Percentiles rank a stretch among this genome's conserved stretches.
Conservation (phyloP, 352 stramenopile genomes). For the Phytophthora megakarya region DNA sequence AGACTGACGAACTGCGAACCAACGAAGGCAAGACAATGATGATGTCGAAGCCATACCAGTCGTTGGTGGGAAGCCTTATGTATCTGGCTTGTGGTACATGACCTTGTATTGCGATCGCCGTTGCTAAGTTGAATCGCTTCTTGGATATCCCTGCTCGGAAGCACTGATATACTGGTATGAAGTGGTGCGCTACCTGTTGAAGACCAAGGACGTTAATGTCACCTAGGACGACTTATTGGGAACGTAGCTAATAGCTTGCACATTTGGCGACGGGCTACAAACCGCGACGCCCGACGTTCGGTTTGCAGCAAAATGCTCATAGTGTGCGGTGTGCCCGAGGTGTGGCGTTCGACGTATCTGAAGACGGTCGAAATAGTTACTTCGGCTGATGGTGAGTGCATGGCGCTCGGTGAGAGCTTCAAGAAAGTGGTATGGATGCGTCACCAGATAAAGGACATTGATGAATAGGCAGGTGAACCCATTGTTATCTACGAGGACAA, state of each 20-base stretch:
- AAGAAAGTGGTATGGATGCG: slow-evolving; percentile 31
- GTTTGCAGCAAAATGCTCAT: slow-evolving; percentile 20
- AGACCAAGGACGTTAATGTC: slow-evolving; percentile 22
- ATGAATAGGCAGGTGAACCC: not conserved
- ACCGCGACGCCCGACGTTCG: slow-evolving; percentile 23
- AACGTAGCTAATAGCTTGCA: slow-evolving; percentile 11
- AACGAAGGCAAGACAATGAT: too few relatives aligned
- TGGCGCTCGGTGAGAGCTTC: slow-evolving; percentile 25
- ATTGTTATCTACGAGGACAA: slow-evolving; percentile 34
- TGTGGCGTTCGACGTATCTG: slow-evolving; percentile 24
- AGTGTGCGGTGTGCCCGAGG: slow-evolving; percentile 19
- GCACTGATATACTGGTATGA: slow-evolving; percentile 25
- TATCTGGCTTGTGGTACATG: slow-evolving; percentile 27
- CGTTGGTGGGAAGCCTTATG: slow-evolving; percentile 19
- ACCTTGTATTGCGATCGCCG: slow-evolving; percentile 25
- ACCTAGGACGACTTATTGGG: slow-evolving; percentile 1
- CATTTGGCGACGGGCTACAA: too few relatives aligned
- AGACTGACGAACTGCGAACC: too few relatives aligned
- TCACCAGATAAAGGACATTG: slow-evolving; percentile 17
- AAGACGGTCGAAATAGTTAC: slow-evolving; percentile 30
- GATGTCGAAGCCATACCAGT: not conserved
- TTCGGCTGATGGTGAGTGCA: slow-evolving; percentile 35
- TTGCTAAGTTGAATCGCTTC: slow-evolving; percentile 28
- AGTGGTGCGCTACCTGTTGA: slow-evolving; percentile 22
- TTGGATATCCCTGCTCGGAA: slow-evolving; percentile 26